Conservation (phyloP, 1,284 basidiomycete species). For the Cryptococcus amylolentus region DNA sequence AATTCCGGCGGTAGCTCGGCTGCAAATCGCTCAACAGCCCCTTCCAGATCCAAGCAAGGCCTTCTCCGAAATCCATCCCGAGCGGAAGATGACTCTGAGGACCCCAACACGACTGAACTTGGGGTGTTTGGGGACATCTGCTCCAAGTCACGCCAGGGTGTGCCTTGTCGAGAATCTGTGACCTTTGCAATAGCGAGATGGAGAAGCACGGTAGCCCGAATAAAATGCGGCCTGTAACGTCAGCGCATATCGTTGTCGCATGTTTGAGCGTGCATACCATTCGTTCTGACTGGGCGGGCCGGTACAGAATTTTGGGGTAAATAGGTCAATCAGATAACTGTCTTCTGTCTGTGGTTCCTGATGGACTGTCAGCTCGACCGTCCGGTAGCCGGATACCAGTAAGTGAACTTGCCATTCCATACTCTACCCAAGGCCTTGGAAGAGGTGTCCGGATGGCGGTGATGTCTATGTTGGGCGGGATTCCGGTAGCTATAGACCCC, state of each 20-base stretch:
- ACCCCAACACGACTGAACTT: not conserved
- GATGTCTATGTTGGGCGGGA: conserved; percentile 9
- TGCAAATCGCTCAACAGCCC: not conserved
- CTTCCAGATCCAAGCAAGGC: not conserved
- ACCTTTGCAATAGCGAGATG: not conserved
- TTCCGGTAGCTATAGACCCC: conserved; percentile 6
- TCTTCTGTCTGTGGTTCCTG: conserved; percentile 4
- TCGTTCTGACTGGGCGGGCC: too few species aligned
- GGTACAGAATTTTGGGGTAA: not conserved
- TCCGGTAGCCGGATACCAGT: not conserved
- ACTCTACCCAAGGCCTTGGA: conserved; percentile 13
- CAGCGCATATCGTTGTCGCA: not conserved
- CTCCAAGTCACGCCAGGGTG: not conserved
- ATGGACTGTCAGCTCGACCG: not conserved
- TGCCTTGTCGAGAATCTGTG: not conserved
- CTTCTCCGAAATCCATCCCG: not conserved
- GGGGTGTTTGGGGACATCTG: not conserved
- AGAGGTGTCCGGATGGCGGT: conserved; percentile 11
- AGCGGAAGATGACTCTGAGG: not conserved
- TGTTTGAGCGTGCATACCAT: too few species aligned
- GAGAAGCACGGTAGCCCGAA: conserved; percentile 7
- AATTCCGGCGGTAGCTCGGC: not conserved
- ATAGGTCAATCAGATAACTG: conserved; percentile 3
- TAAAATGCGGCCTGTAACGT: conserved; percentile 4
- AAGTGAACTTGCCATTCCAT: conserved; percentile 9